Evolutionary conservation across 2,329 filamentous ascomycete genomes (phyloP).

Genomic region (Scedosporium dehoogii): DNA sequence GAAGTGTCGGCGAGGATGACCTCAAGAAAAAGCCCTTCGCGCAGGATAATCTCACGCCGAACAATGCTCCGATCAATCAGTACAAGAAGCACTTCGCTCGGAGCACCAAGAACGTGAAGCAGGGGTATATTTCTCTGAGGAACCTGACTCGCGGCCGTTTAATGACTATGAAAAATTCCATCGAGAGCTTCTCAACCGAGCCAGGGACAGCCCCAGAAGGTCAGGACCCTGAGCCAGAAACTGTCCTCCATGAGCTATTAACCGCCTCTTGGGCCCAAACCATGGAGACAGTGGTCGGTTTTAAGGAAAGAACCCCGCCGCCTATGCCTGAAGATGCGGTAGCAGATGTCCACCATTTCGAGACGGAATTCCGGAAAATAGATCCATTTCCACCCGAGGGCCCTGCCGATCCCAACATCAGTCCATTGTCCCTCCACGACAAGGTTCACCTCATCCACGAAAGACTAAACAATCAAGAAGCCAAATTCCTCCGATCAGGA

Average conservation of each 20-base stretch:
- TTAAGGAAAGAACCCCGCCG: not conserved
- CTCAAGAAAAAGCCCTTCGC: not conserved
- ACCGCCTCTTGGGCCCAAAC: not conserved
- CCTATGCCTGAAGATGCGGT: not conserved
- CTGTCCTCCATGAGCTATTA: not conserved
- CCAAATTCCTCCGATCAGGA: not conserved
- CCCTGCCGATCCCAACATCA: not conserved
- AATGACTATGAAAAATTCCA: not conserved
- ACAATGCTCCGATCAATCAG: not conserved
- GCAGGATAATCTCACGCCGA: not conserved
- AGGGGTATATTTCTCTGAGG: not conserved
- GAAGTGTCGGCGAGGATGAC: not conserved
- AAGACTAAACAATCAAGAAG: not conserved
- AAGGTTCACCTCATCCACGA: not conserved
- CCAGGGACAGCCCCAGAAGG: too few species aligned
- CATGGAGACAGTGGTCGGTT: not conserved
- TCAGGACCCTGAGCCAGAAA: not conserved
- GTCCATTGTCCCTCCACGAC: not conserved
- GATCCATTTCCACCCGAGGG: not conserved
- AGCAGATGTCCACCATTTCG: slow-evolving; percentile 1
- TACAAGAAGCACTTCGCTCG: not conserved
- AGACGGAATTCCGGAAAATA: not conserved
- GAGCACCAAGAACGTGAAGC: not conserved
- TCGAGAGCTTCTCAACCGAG: not conserved
- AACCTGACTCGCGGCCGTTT: not conserved